Base-by-base conservation (phyloP, 371 early-diverging fungal species). In the Phascolomyces articulosus region DNA sequence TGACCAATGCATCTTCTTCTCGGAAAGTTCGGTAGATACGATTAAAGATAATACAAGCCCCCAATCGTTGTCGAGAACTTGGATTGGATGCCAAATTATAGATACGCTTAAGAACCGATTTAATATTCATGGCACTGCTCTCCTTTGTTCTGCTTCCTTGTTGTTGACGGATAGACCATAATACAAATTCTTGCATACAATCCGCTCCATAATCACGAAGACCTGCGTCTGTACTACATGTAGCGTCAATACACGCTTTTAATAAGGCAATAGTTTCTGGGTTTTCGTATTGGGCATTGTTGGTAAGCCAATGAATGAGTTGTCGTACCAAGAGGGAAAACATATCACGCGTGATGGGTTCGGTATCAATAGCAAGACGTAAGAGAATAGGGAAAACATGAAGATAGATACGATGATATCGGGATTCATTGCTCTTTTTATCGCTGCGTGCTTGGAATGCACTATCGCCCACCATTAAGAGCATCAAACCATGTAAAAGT, bases 261-360 rank as follows among this genome's bases (percentile, higher is more conserved):
- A 93, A 60, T n/a, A 94, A 68, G 0, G 84, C 82, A 56, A 91
- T 82, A 1, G 92, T 90, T 69, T 93, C 94, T 27, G 88, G 86
- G 41, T 90, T 90, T 66, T 94, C 92, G 55, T 85, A 85, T 47
- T 85, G 85, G 1, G 86, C 82, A 73, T 87, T 89, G 40, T 87
- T 89, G 8, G 94, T 91, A 41, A 93, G 69, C 93, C 93, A 94
- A 63, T 92, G 93, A 15, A 93, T 91, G 16, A 91, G 63, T 67
- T 93, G 93, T 0, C 83, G 61, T 0, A 85, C 73, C 40, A 93
- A 69, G 9, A 87, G 73, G 0, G 84, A 75, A 63, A 86, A 92
- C 63, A 94, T 78, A 0, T 86, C 85, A 44, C 91, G 70, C 9
- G 90, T 75, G 7, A 92, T 85, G 58, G 75, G 83, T 62, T 94